Conservation (phyloP, 2,329 filamentous ascomycete species). For the Phaeosphaeria sp. region DNA sequence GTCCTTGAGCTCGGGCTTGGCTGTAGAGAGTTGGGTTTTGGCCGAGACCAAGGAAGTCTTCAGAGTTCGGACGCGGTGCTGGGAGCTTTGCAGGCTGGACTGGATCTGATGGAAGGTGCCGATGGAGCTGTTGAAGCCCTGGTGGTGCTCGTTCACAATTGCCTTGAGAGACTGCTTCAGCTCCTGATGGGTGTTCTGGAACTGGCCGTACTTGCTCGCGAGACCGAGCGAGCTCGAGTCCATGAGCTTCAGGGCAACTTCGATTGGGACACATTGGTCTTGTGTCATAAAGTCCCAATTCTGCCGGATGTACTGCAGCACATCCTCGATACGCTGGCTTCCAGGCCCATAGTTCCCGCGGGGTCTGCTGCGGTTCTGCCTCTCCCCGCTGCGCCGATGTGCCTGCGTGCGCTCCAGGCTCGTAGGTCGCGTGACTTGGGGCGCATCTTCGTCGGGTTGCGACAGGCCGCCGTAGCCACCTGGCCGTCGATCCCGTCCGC, state of each 20-base stretch:
- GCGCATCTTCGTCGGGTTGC: slow-evolving; percentile 30
- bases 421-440: slow-evolving; percentile 42
- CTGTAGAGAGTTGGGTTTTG: slow-evolving; percentile 80
- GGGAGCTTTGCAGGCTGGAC: slow-evolving; percentile 85
- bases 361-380: slow-evolving; percentile 36
- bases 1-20: slow-evolving; percentile 89
- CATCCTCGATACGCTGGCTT: slow-evolving; percentile 57
- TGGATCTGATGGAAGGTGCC: slow-evolving; percentile 99
- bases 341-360: slow-evolving; percentile 45
- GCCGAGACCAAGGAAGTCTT: slow-evolving; percentile 83
- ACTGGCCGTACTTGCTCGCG: slow-evolving; percentile 85
- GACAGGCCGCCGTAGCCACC: slow-evolving; percentile 49
- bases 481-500: slow-evolving; percentile 39
- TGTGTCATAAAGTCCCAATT: slow-evolving; percentile 94
- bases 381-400: slow-evolving; percentile 51
- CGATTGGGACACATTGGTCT: slow-evolving; percentile 88
- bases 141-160: slow-evolving; percentile 96
- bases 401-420: slow-evolving; percentile 53
- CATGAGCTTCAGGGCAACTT: slow-evolving; percentile 92
- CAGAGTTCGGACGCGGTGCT: slow-evolving; percentile 80
- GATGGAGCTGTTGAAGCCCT: slow-evolving; percentile 98
- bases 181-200: slow-evolving; percentile 82
- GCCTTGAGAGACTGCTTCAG: slow-evolving; percentile 92
- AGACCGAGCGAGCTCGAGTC: slow-evolving; percentile 92
- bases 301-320: slow-evolving; percentile 81